Conservation (phyloP, 306 rosid genomes). For the Citrullus amarus region DNA sequence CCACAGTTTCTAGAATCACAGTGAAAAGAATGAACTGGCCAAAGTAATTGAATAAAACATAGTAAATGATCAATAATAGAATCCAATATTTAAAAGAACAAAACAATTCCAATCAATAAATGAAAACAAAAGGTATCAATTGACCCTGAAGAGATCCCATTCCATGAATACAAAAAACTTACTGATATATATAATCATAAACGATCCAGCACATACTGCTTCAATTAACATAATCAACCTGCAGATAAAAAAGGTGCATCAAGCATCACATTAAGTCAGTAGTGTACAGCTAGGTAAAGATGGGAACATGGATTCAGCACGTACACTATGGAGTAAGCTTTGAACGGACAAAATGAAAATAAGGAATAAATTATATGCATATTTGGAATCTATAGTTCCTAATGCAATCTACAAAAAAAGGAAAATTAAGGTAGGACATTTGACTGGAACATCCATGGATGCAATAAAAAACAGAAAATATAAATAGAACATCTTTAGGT, state of each 20-base stretch:
- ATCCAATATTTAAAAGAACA: not conserved
- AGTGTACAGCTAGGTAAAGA: not conserved
- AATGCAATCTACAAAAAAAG: not conserved
- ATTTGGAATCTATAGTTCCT: not conserved
- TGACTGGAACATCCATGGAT: not conserved
- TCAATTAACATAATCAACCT: constrained; percentile 86
- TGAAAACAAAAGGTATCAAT: not conserved
- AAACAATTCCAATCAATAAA: not conserved
- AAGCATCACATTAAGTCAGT: not conserved
- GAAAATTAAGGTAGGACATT: not conserved
- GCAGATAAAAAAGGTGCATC: constrained; percentile 24
- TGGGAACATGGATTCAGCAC: not conserved
- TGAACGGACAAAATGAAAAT: not conserved
- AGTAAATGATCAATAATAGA: not conserved
- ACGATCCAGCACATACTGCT: constrained; percentile 77
- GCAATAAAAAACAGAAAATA: not conserved
- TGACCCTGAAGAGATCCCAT: constrained; percentile 1
- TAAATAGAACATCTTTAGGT: not conserved
- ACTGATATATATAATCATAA: constrained; percentile 77
- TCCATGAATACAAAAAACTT: constrained; percentile 13
- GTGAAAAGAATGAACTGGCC: not conserved
- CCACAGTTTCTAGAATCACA: constrained; percentile 3
- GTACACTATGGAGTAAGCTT: not conserved
- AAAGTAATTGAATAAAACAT: not conserved
- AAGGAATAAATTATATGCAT: not conserved